phyloP scores from a whole-genome alignment of 1,139 yeast species.

The Magnusiomyces suaveolens region DNA sequence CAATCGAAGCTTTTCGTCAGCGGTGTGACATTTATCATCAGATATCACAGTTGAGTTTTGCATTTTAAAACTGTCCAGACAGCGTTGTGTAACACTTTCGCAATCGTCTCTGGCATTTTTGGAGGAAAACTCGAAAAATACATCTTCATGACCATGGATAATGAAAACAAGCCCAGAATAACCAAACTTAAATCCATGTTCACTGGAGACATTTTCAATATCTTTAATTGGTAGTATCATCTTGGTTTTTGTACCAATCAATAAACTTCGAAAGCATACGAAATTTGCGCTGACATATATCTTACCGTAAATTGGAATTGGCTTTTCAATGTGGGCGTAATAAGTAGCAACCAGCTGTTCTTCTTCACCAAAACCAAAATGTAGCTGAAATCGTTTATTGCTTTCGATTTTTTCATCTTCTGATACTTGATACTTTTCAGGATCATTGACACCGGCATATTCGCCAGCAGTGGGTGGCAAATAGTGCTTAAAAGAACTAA shows the following conservation, averaged over 20 bases:
- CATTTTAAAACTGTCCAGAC: conserved; percentile 37
- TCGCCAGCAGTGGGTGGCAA: conserved; percentile 7
- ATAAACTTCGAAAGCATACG: conserved; percentile 66
- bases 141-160: conserved; percentile 65
- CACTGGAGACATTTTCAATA: conserved; percentile 57
- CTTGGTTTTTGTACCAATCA: conserved; percentile 69
- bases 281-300: conserved; percentile 57
- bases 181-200: conserved; percentile 55
- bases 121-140: conserved; percentile 64
- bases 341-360: conserved; percentile 57
- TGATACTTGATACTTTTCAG: conserved; percentile 39
- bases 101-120: conserved; percentile 65
- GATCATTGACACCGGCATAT: conserved; percentile 4
- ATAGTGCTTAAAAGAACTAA: conserved; percentile 7
- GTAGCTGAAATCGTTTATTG: conserved; percentile 48
- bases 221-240: conserved; percentile 78
- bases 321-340: conserved; percentile 58
- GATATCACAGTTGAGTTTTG: background rate
- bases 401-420: conserved; percentile 38
- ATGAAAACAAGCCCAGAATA: conserved; percentile 62
- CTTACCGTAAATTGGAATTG: conserved; percentile 75
- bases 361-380: conserved; percentile 50
- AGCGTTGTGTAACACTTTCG: conserved; percentile 43
- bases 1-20: conserved; percentile 15
- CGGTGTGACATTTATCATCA: conserved; percentile 3